Conservation (phyloP, 1,284 basidiomycete genomes). For the Malassezia dermatis region DNA sequence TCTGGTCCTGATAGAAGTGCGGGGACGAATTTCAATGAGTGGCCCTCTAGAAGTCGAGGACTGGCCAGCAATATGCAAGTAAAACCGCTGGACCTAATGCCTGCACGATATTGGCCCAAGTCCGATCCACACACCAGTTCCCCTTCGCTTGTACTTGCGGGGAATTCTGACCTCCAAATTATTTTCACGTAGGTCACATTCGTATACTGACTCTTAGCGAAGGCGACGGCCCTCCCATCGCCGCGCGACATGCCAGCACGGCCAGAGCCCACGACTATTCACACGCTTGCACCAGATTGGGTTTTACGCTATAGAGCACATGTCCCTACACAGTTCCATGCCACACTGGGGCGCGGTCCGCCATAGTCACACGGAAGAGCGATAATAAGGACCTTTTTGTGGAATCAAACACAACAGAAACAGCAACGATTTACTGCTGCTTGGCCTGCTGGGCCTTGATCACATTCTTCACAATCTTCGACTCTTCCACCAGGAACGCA, state of each 20-base stretch:
- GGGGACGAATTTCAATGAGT: background rate
- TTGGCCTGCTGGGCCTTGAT: constrained; percentile 71
- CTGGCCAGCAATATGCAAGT: background rate
- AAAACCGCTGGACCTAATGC: background rate
- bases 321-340: constrained; percentile 3
- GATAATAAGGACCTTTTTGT: constrained; percentile 1
- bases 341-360: background rate
- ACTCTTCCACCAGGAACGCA: constrained; percentile 98
- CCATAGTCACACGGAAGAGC: background rate
- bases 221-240: background rate
- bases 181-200: background rate
- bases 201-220: background rate
- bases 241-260: too few species aligned
- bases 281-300: background rate
- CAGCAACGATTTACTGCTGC: constrained; percentile 17
- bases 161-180: background rate
- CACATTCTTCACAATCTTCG: constrained; percentile 99
- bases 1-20: background rate
- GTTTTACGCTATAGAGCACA: constrained; percentile 5
- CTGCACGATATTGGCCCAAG: background rate
- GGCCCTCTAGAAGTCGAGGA: background rate
- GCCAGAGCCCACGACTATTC: background rate
- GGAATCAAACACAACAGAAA: background rate
- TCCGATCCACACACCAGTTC: background rate
- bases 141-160: background rate